These are phyloP conservation scores for Orbilia ellipsospora DNA, from an alignment of 2,329 filamentous ascomycete genomes.

Conservation along the genomic window DNA sequence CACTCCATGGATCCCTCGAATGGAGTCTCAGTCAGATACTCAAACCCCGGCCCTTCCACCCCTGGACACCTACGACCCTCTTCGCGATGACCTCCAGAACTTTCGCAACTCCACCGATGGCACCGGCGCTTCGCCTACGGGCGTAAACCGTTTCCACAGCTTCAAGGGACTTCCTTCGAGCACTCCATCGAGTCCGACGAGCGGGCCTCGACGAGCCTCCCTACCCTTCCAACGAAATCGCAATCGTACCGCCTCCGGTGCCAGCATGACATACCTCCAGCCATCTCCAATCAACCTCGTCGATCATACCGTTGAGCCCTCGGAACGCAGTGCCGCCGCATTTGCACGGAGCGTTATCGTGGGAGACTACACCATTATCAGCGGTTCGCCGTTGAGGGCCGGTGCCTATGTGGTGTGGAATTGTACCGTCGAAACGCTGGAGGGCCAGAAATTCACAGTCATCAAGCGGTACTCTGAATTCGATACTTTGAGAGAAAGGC, in stretches of 20 bases:
- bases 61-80: conserved; percentile 51
- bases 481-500: conserved; percentile 78
- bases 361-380: conserved; percentile 72
- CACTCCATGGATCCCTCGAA: conserved; percentile 50
- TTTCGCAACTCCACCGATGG: conserved; percentile 54
- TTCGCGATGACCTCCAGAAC: conserved; percentile 55
- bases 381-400: conserved; percentile 66
- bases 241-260: conserved; percentile 50
- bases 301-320: conserved; percentile 72
- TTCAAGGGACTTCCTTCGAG: conserved; percentile 22
- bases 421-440: conserved; percentile 85
- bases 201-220: conserved; percentile 24
- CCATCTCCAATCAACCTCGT: conserved; percentile 70
- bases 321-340: conserved; percentile 69
- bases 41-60: conserved; percentile 31
- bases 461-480: conserved; percentile 89
- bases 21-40: conserved; percentile 49
- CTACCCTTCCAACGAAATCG: conserved; percentile 47
- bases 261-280: conserved; percentile 48
- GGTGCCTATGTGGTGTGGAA: conserved; percentile 98
- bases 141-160: conserved; percentile 11
- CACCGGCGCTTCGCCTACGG: conserved; percentile 48
- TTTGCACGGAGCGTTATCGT: conserved; percentile 74
- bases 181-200: conserved; percentile 36
- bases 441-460: conserved; percentile 70